A percentile compares a stretch with the other conserved stretches of the same genome.
phyloP scores from a whole-genome alignment of 1,284 basidiomycete species.

The Moesziomyces globuligerus region DNA sequence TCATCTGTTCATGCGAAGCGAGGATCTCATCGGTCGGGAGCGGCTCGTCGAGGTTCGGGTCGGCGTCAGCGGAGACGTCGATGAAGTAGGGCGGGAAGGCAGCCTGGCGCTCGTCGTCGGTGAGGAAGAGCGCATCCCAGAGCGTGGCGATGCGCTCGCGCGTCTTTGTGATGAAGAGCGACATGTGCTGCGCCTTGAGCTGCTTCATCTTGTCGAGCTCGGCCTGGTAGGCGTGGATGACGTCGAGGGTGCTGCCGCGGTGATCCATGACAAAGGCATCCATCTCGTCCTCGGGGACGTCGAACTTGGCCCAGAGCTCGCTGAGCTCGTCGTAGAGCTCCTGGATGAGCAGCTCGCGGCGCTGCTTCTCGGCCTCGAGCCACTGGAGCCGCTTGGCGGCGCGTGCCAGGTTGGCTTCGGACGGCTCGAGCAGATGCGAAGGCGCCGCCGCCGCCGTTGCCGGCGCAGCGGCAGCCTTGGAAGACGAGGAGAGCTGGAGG shows the following conservation, averaged over 20 bases:
- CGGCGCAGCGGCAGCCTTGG: conserved; percentile 20
- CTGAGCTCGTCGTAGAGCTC: conserved; percentile 64
- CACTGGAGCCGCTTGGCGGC: conserved; percentile 31
- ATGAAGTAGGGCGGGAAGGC: conserved; percentile 50
- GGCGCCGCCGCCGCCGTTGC: conserved; percentile 14
- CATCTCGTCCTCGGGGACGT: conserved; percentile 64
- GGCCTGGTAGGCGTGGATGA: conserved; percentile 81
- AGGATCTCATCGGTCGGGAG: conserved; percentile 71
- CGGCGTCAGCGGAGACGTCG: conserved; percentile 42
- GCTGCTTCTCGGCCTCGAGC: conserved; percentile 58
- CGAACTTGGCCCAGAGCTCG: conserved; percentile 64
- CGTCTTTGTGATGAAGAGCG: conserved; percentile 83
- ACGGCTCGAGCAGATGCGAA: conserved; percentile 45
- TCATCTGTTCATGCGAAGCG: conserved; percentile 86
- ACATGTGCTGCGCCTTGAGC: conserved; percentile 86
- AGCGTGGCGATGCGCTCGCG: conserved; percentile 81
- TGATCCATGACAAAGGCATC: conserved; percentile 65
- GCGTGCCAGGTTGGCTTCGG: conserved; percentile 32
- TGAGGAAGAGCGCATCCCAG: conserved; percentile 87
- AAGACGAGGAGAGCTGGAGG: conserved; percentile 22
- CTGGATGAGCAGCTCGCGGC: conserved; percentile 62
- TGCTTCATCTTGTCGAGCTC: conserved; percentile 91
- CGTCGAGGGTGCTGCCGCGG: conserved; percentile 79
- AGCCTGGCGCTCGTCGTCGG: conserved; percentile 80
- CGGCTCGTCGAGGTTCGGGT: conserved; percentile 38